These are phyloP conservation scores for Triticum dicoccoides DNA, from an alignment of 176 grass and related monocot genomes.

Conservation along the genomic window DNA sequence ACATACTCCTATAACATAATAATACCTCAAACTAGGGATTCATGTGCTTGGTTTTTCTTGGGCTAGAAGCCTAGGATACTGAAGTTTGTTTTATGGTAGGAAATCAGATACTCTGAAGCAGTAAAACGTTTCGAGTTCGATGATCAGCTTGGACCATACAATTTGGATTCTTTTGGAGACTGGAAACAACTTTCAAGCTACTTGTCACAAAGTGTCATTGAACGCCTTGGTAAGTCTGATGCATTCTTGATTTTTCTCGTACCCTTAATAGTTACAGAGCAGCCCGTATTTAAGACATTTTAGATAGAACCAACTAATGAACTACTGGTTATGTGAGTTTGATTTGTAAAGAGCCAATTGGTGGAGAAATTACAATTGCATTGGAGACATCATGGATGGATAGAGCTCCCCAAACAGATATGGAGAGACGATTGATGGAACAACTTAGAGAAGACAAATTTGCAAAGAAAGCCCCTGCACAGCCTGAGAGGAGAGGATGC, in stretches of 20 bases:
- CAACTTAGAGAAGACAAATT: slow-evolving; percentile 65
- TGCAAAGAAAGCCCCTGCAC: slow-evolving; percentile 41
- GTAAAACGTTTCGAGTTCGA: slow-evolving; percentile 78
- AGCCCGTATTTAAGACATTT: neutral
- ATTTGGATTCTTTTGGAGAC: slow-evolving; percentile 58
- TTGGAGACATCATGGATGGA: slow-evolving; percentile 53
- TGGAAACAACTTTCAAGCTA: slow-evolving; percentile 87
- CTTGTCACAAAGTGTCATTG: slow-evolving; percentile 60
- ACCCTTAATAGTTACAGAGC: neutral
- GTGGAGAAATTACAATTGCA: slow-evolving; percentile 81
- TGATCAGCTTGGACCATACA: slow-evolving; percentile 72
- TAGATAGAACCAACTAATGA: slow-evolving; percentile 10
- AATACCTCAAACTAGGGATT: neutral
- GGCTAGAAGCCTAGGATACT: slow-evolving; percentile 5
- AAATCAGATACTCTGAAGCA: slow-evolving; percentile 77
- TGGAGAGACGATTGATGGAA: slow-evolving; percentile 66
- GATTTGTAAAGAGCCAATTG: slow-evolving; percentile 64
- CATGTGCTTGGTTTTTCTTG: neutral
- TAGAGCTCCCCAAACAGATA: slow-evolving; percentile 66
- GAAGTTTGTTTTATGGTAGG: slow-evolving; percentile 62
- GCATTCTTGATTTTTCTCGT: neutral
- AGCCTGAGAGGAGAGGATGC: slow-evolving; percentile 55
- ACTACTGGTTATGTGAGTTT: neutral
- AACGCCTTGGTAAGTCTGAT: slow-evolving; percentile 61
- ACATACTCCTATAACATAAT: neutral